Evolutionary conservation across 768 basidiomycete species (phyloP), one percentile per base, ranked within the genome.

Genomic region (Amanita phalloides): DNA sequence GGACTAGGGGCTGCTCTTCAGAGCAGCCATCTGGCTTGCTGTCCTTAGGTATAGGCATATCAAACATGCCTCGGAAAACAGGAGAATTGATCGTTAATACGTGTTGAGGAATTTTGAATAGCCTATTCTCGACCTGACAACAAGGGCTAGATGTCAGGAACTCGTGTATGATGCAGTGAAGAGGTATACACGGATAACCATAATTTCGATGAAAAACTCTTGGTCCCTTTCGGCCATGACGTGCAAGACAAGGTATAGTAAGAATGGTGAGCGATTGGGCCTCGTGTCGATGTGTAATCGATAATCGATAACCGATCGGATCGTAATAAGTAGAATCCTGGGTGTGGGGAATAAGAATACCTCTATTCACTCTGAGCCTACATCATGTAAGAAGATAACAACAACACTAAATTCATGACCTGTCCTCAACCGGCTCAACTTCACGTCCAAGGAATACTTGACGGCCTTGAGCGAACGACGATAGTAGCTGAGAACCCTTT

Each of bases 31-130:
- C 52, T 21, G 45, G 21, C 4, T 17, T 20, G 7, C n/a, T 5
- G 6, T 37, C 45, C 14, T 25, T 6, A 9, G 36, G 45, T 11
- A 20, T 5, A 28, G 35, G 36, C 6, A 26, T 0, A n/a, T 8
- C 25, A n/a, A 53, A 17, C 52, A 53, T 47, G 11, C 8, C 20
- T 8, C 45, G 52, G 32, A 53, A 46, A 7, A 53, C 37, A 20
- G 45, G 35, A 20, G 45, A 53, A 10, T 33, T 21, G 1, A 30
- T 3, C 25, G 28, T 36, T 1, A 53, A 48, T 17, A 39, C 4
- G n/a, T 42, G 37, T 26, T 30, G 44, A 14, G 52, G 45, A 11
- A 53, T 30, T 41, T 47, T 53, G 45, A 53, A 53, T 21, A 42
- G 37, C 37, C 1, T 13, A 33, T 53, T n/a, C 36, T 53, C 52